phyloP scores from a whole-genome alignment of 495 filamentous ascomycete species.

The Hamigera avellanea region DNA sequence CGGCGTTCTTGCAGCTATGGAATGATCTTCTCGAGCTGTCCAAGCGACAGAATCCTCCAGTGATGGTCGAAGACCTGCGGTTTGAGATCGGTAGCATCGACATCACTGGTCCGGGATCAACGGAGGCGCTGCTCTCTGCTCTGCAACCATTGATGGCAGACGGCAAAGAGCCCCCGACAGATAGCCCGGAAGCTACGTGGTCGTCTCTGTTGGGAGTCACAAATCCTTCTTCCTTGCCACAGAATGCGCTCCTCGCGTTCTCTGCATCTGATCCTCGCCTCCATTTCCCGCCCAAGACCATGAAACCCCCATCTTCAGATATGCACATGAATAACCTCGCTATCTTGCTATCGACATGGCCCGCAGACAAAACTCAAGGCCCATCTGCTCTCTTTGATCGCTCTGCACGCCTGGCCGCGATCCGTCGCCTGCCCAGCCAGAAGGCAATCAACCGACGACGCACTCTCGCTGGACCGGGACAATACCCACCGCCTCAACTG shows the following conservation, averaged over 20 bases:
- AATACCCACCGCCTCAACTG: slow-evolving; percentile 41
- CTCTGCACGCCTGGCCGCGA: slow-evolving; percentile 45
- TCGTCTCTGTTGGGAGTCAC: slow-evolving; percentile 53
- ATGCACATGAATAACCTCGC: slow-evolving; percentile 38
- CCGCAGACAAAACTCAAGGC: slow-evolving; percentile 45
- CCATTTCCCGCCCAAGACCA: slow-evolving; percentile 45
- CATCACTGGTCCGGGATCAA: slow-evolving; percentile 71
- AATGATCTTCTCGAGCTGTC: slow-evolving; percentile 57
- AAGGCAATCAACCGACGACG: slow-evolving; percentile 82
- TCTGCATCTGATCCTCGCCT: slow-evolving; percentile 69
- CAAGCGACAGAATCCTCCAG: slow-evolving; percentile 58
- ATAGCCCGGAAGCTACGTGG: slow-evolving; percentile 47
- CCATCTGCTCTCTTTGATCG: slow-evolving; percentile 58
- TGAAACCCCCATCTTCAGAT: slow-evolving; percentile 22
- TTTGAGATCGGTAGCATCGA: slow-evolving; percentile 95
- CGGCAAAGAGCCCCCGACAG: slow-evolving; percentile 14
- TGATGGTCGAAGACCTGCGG: slow-evolving; percentile 78
- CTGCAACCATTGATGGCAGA: slow-evolving; percentile 44
- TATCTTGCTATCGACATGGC: slow-evolving; percentile 55
- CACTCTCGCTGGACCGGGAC: slow-evolving; percentile 50
- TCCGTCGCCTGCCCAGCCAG: slow-evolving; percentile 62
- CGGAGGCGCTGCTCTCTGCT: slow-evolving; percentile 63
- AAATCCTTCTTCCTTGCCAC: slow-evolving; percentile 66
- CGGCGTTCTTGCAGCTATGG: slow-evolving; percentile 79
- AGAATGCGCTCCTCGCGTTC: slow-evolving; percentile 62